Evolutionary conservation across 1,284 basidiomycete genomes (phyloP).

Genomic region (Fomitopsis betulina): DNA sequence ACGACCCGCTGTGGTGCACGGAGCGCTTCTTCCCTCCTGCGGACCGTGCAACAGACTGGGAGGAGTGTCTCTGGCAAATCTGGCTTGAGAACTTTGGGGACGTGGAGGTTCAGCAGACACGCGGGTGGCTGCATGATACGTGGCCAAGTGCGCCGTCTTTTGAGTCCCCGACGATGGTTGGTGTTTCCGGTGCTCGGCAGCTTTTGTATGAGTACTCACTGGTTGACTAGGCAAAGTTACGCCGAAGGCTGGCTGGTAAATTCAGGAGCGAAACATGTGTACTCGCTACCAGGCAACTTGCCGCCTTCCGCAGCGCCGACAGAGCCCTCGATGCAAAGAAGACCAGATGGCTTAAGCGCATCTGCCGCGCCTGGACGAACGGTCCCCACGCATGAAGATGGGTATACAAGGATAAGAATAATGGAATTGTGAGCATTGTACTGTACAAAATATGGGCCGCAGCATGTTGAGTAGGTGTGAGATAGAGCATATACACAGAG

Average conservation of each 20-base stretch:
- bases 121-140: slow-evolving; percentile 17
- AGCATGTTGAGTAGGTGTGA: neutral
- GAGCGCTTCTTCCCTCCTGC: slow-evolving; percentile 48
- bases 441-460: neutral
- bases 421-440: neutral
- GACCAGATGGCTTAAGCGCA: slow-evolving; percentile 28
- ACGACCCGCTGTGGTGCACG: slow-evolving; percentile 57
- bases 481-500: neutral
- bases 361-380: slow-evolving; percentile 25
- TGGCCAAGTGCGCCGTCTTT: neutral
- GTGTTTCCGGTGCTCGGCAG: neutral
- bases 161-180: slow-evolving; percentile 10
- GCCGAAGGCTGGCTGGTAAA: slow-evolving; percentile 39
- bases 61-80: slow-evolving; percentile 66
- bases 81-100: slow-evolving; percentile 51
- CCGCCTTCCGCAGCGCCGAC: slow-evolving; percentile 25
- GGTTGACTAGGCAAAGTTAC: slow-evolving; percentile 32
- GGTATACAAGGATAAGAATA: neutral
- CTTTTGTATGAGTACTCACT: neutral
- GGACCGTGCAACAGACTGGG: slow-evolving; percentile 51
- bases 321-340: slow-evolving; percentile 23
- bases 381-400: neutral
- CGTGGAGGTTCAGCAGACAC: slow-evolving; percentile 23
- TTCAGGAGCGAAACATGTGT: slow-evolving; percentile 54
- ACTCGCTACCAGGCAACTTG: slow-evolving; percentile 40